Conservation (phyloP, 2,329 filamentous ascomycete genomes). For the Venturia effusa region DNA sequence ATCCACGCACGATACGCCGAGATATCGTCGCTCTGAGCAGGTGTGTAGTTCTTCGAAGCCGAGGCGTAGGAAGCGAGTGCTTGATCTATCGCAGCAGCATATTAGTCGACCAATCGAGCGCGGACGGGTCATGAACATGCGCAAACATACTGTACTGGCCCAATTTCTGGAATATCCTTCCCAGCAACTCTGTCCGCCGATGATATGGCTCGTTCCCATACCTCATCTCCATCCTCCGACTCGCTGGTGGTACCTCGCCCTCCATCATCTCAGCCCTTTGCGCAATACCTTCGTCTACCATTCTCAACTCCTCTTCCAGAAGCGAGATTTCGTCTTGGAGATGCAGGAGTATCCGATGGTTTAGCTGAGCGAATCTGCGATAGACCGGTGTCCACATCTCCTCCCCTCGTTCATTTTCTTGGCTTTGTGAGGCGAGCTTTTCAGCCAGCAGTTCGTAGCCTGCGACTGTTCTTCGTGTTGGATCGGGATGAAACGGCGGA, state of each 20-base stretch:
- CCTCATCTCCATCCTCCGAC: constrained; percentile 45
- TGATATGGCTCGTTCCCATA: constrained; percentile 47
- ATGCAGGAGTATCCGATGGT: constrained; percentile 71
- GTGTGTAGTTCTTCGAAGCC: constrained; percentile 38
- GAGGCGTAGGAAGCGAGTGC: constrained; percentile 48
- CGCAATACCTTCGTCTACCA: constrained; percentile 51
- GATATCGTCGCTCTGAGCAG: constrained; percentile 42
- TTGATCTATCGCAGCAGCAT: constrained; percentile 35
- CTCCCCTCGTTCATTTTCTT: background rate
- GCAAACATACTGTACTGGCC: constrained; percentile 58
- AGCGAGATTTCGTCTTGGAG: constrained; percentile 77
- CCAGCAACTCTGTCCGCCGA: constrained; percentile 48
- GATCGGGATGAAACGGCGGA: constrained; percentile 13
- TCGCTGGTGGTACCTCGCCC: constrained; percentile 38
- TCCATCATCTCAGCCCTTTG: constrained; percentile 23
- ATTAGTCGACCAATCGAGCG: background rate
- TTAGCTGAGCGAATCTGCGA: constrained; percentile 69
- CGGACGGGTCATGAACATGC: background rate
- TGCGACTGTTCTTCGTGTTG: constrained; percentile 21
- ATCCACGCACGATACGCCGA: constrained; percentile 47
- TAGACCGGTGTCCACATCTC: constrained; percentile 51
- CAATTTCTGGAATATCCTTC: constrained; percentile 54
- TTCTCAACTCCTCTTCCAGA: constrained; percentile 65
- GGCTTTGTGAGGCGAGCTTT: constrained; percentile 17
- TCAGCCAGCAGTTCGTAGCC: constrained; percentile 29